These are phyloP conservation scores for Aspergillus spinulosporus DNA, from an alignment of 2,329 filamentous ascomycete genomes.

Conservation along the genomic window DNA sequence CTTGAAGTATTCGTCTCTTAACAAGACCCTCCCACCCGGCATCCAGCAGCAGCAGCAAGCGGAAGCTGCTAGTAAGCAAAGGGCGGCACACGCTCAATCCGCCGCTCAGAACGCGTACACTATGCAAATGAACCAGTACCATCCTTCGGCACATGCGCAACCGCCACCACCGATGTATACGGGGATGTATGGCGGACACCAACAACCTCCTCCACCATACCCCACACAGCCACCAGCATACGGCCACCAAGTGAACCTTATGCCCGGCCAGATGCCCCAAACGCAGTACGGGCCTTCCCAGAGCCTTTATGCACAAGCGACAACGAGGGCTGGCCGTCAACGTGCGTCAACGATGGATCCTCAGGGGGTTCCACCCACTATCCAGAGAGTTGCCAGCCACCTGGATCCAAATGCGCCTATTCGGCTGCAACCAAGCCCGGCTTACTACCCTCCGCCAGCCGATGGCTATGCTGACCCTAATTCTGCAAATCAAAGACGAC, in stretches of 20 bases:
- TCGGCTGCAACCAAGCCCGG: conserved; percentile 88
- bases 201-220: conserved; percentile 76
- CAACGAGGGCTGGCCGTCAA: conserved; percentile 75
- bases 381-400: conserved; percentile 93
- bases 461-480: conserved; percentile 74
- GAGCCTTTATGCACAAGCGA: conserved; percentile 71
- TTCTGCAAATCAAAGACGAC: conserved; percentile 65
- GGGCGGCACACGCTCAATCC: conserved; percentile 70
- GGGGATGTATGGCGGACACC: conserved; percentile 69
- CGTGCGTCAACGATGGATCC: conserved; percentile 96
- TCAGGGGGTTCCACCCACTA: conserved; percentile 84
- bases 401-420: conserved; percentile 94
- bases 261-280: conserved; percentile 64
- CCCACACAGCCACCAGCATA: conserved; percentile 70
- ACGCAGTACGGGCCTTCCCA: conserved; percentile 71
- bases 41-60: conserved; percentile 96
- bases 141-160: conserved; percentile 49
- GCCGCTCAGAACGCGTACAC: conserved; percentile 69
- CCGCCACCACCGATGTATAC: conserved; percentile 67
- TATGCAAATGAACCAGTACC: conserved; percentile 61
- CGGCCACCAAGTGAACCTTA: conserved; percentile 70
- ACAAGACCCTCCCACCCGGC: conserved; percentile 84
- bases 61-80: conserved; percentile 89
- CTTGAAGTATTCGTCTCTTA: conserved; percentile 79
- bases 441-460: conserved; percentile 91